Evolutionary conservation across 2,329 filamentous ascomycete genomes (phyloP).

Genomic region (Chrysoporthe deuterocubensis): DNA sequence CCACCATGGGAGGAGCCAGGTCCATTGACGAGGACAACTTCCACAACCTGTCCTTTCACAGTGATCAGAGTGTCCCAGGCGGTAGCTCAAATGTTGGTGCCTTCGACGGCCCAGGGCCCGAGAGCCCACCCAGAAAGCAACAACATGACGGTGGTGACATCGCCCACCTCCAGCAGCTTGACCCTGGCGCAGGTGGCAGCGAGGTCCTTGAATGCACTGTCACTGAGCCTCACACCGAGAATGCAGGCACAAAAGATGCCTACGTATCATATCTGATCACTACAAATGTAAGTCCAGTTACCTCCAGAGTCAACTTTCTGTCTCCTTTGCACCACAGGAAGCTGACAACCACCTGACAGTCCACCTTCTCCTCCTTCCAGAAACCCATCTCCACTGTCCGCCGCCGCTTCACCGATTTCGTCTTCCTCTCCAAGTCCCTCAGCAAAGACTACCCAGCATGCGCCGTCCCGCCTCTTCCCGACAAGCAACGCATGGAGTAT

Average conservation of each 20-base stretch:
- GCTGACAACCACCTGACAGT: constrained; percentile 55
- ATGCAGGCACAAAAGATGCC: constrained; percentile 93
- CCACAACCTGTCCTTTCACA: constrained; percentile 79
- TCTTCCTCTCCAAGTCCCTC: constrained; percentile 92
- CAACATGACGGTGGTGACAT: constrained; percentile 48
- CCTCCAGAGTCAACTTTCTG: constrained; percentile 32
- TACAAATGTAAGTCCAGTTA: constrained; percentile 66
- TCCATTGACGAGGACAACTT: constrained; percentile 70
- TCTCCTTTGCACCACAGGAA: constrained; percentile 4
- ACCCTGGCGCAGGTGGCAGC: constrained; percentile 64
- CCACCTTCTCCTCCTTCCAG: constrained; percentile 92
- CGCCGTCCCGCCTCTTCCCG: constrained; percentile 90
- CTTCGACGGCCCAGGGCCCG: constrained; percentile 21
- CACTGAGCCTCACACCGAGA: constrained; percentile 86
- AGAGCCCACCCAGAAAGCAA: constrained; percentile 40
- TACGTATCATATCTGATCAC: constrained; percentile 96
- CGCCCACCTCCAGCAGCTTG: constrained; percentile 55
- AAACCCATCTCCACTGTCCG: constrained; percentile 78
- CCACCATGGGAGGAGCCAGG: constrained; percentile 36
- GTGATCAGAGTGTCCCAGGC: constrained; percentile 56
- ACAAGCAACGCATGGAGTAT: constrained; percentile 99
- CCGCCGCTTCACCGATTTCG: constrained; percentile 95
- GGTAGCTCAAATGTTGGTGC: constrained; percentile 36
- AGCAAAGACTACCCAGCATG: constrained; percentile 86
- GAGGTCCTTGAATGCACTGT: constrained; percentile 86